Conservation (phyloP, 345 rosid species). For the Alliaria petiolata region DNA sequence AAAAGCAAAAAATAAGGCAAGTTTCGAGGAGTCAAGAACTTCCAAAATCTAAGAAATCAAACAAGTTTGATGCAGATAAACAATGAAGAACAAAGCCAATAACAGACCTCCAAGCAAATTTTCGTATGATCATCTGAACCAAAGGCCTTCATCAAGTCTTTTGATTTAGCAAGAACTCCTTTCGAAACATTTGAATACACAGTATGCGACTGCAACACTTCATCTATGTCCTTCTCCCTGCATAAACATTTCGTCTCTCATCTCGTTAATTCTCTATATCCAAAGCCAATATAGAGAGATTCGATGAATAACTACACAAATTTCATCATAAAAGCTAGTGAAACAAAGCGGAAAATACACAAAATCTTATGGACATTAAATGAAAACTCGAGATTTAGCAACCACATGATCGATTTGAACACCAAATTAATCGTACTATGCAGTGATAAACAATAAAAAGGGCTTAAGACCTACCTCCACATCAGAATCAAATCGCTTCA, state of each 20-base stretch:
- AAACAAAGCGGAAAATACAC: neutral
- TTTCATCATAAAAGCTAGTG: neutral
- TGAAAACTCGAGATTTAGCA: neutral
- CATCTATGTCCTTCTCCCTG: conserved; percentile 95
- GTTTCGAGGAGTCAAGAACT: no score
- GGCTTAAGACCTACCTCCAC: neutral
- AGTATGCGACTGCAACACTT: conserved; percentile 93
- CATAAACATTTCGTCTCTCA: neutral
- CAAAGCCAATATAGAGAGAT: neutral
- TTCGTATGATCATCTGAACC: conserved; percentile 77
- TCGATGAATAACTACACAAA: neutral
- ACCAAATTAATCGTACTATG: neutral
- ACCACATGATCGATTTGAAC: neutral
- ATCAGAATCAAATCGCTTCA: neutral
- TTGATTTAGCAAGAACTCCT: conserved; percentile 91
- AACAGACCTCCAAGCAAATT: conserved; percentile 72
- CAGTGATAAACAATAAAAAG: neutral
- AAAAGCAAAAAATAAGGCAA: neutral
- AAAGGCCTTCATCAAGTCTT: conserved; percentile 59
- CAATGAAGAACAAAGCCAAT: neutral
- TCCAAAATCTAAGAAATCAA: no score
- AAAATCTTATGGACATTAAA: neutral
- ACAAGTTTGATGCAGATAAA: neutral
- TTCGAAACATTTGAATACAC: conserved; percentile 88
- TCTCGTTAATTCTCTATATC: neutral